Evolutionary conservation across 1,284 basidiomycete species (phyloP), one percentile per base, ranked within the genome.

Genomic region (Ceratobasidium sp.): DNA sequence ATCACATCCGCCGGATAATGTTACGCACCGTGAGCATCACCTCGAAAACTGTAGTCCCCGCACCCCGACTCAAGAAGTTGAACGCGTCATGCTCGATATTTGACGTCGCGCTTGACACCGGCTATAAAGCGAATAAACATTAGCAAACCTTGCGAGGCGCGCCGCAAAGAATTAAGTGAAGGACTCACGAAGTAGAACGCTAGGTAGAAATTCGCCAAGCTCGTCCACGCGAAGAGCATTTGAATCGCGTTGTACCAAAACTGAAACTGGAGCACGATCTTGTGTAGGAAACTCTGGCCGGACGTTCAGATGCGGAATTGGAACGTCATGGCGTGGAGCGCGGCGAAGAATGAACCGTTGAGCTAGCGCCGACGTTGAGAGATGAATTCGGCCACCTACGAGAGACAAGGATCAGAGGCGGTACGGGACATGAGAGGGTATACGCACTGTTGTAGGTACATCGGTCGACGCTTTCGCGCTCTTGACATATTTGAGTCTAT

Each of bases 311-410:
- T 94, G 75, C 90, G 89, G 85, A 88, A 95, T 86, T 91, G 95
- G 84, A 92, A 94, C 19, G 93, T 87, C 0, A 94, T 93, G 0
- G 95, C 93, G 81, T 97, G 94, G 70, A 96, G 89, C 1, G 93
- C 93, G 25, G 95, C 95, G 81, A 95, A 95, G 15, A 95, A 85
- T 8, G 92, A 94, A 59, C 95, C 95, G 81, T 97, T 97, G 78
- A 97, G 84, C 95, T 95, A 97, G 80, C 95, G 89, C 79, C 94
- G 90, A 83, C 95, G 92, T 82, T 96, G 95, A 2, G 93, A 95
- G 81, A 97, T 96, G 84, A 96, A 95, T 83, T 96, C 95, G 11
- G 94, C 89, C 64, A 94, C 88, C 86, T 90, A 78, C 9, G 77
- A 62, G 62, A 49, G 51, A 68, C 37, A 74, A 46, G 59, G 25